Conservation (phyloP, 1,139 yeast species). For the Saccharomycopsis hybrid region DNA sequence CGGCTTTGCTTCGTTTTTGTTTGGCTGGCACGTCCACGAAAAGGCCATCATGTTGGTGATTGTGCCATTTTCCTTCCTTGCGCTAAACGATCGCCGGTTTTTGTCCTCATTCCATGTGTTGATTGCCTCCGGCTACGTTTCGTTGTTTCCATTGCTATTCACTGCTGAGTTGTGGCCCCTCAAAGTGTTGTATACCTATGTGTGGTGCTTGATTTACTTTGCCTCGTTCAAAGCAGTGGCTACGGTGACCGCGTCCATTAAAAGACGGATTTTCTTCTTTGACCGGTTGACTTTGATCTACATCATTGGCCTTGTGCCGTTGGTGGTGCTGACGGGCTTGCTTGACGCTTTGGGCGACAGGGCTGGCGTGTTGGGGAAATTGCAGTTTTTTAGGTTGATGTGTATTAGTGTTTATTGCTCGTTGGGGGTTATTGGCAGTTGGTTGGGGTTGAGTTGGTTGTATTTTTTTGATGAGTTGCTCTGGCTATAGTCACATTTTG, state of each 20-base stretch:
- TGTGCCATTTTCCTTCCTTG: slow-evolving; percentile 81
- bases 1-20: slow-evolving; percentile 84
- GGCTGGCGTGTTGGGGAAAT: slow-evolving; percentile 42
- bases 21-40: slow-evolving; percentile 99
- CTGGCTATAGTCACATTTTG: slow-evolving; percentile 34
- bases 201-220: slow-evolving; percentile 79
- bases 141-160: slow-evolving; percentile 80
- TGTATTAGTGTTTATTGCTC: slow-evolving; percentile 80
- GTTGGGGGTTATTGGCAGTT: slow-evolving; percentile 76
- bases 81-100: slow-evolving; percentile 63
- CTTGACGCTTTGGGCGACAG: slow-evolving; percentile 52
- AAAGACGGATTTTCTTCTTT: slow-evolving; percentile 50
- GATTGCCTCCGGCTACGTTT: slow-evolving; percentile 77
- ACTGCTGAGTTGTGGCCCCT: slow-evolving; percentile 76
- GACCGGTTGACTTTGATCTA: slow-evolving; percentile 69
- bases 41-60: slow-evolving; percentile 86
- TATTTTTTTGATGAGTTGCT: slow-evolving; percentile 72
- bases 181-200: slow-evolving; percentile 70
- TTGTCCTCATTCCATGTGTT: slow-evolving; percentile 61
- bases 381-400: slow-evolving; percentile 77
- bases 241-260: slow-evolving; percentile 36
- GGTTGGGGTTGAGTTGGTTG: slow-evolving; percentile 86
- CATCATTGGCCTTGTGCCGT: slow-evolving; percentile 59
- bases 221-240: slow-evolving; percentile 66
- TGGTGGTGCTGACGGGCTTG: slow-evolving; percentile 49